These are phyloP conservation scores for Hypoxylon lienhwacheense DNA, from an alignment of 495 filamentous ascomycete genomes.

Conservation along the genomic window DNA sequence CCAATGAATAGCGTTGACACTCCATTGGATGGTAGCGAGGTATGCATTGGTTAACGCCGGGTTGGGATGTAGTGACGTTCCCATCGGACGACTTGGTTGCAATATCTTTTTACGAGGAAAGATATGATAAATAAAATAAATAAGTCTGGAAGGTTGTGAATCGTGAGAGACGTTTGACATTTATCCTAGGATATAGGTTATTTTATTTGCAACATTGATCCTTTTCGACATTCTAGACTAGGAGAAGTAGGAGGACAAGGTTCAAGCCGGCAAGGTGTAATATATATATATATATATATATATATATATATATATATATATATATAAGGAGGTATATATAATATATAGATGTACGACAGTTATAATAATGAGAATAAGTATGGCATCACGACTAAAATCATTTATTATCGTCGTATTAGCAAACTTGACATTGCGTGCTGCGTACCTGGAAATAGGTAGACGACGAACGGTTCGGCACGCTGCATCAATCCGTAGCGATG, in stretches of 20 bases:
- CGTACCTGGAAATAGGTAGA: too few relatives aligned
- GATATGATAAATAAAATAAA: background rate
- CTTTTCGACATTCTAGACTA: too few relatives aligned
- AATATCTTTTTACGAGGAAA: conserved; percentile 23
- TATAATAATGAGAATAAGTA: conserved; percentile 1
- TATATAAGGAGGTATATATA: too few relatives aligned
- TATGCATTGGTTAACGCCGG: conserved; percentile 12
- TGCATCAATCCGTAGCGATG: conserved; percentile 19
- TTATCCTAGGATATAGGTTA: too few relatives aligned
- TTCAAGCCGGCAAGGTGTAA: too few relatives aligned
- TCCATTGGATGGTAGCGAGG: conserved; percentile 26
- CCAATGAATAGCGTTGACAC: conserved; percentile 31
- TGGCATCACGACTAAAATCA: conserved; percentile 9
- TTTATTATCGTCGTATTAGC: conserved; percentile 24
- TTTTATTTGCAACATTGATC: too few relatives aligned
- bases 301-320: too few relatives aligned
- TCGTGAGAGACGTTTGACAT: conserved; percentile 3
- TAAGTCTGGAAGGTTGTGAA: background rate
- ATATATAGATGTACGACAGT: too few relatives aligned
- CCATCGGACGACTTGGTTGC: background rate
- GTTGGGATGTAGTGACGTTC: conserved; percentile 5
- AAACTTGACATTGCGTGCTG: conserved; percentile 7
- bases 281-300: too few relatives aligned
- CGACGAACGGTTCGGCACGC: conserved; percentile 27
- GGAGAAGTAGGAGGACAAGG: too few relatives aligned